phyloP scores from a whole-genome alignment of 75 land plant species.

The Cupressus sempervirens region DNA sequence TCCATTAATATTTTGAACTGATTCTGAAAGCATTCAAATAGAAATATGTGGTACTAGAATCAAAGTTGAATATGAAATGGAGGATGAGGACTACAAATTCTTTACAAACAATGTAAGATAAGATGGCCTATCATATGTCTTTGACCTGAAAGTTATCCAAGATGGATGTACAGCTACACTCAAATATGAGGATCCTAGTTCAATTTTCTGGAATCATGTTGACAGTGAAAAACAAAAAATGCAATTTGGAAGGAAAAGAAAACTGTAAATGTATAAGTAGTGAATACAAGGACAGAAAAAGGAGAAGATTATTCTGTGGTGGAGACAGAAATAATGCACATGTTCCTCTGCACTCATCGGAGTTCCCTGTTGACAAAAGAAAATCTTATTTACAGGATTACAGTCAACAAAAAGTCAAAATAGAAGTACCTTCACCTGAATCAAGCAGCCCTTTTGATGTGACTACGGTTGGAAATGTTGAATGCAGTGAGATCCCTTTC shows the following conservation, averaged over 20 bases:
- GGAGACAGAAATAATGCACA: background rate
- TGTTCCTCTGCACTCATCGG: background rate
- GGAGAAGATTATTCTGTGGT: background rate
- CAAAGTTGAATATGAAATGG: no score
- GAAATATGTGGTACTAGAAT: no score
- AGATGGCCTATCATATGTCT: no score
- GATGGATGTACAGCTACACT: background rate
- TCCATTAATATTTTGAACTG: no score
- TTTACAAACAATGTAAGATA: no score
- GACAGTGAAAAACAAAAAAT: background rate
- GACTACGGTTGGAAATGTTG: conserved; percentile 7
- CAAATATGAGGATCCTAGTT: conserved; percentile 2
- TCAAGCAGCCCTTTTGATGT: conserved; percentile 9
- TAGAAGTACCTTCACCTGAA: conserved; percentile 13
- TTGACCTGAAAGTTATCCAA: no score
- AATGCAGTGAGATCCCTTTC: conserved; percentile 8
- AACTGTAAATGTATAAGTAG: background rate
- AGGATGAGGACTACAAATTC: no score
- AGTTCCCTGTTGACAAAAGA: background rate
- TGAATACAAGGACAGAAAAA: background rate
- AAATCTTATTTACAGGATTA: background rate
- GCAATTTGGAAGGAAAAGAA: background rate
- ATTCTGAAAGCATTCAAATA: no score
- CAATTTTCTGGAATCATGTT: background rate
- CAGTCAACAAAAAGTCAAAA: conserved; percentile 1